phyloP scores from a whole-genome alignment of 768 basidiomycete species.

The Panellus pusillus region DNA sequence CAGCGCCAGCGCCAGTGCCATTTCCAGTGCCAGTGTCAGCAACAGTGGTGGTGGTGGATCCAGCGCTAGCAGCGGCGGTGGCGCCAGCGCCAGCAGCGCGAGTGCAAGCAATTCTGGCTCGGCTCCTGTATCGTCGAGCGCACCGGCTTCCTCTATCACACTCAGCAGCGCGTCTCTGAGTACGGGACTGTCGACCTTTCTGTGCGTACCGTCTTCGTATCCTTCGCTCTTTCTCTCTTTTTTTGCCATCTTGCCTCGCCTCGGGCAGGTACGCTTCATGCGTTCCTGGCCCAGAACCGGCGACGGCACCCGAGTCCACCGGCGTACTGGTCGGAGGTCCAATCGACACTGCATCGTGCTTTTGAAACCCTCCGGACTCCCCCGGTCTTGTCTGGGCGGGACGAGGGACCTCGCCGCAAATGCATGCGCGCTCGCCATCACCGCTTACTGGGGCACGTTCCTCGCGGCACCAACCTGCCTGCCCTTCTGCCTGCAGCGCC shows the following conservation, averaged over 20 bases:
- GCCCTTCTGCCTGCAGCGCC: neutral
- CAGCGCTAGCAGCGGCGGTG: neutral
- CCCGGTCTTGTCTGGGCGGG: neutral
- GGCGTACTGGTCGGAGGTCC: no score
- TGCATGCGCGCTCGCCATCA: neutral
- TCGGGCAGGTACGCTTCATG: neutral
- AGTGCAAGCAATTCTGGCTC: neutral
- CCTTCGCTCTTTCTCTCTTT: neutral
- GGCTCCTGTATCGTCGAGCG: neutral
- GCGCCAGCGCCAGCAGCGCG: neutral
- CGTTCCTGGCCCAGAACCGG: neutral
- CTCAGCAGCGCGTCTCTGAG: neutral
- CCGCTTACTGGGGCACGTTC: neutral
- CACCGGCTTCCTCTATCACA: neutral
- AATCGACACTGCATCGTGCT: no score
- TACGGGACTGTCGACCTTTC: neutral
- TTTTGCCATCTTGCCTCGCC: neutral
- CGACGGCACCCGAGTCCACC: no score
- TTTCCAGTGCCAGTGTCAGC: neutral
- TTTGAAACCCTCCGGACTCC: no score
- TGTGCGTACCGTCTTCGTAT: neutral
- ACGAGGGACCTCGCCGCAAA: neutral
- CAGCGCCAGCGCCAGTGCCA: constrained; percentile 1
- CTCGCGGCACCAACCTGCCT: neutral
- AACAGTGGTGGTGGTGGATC: neutral